Evolutionary conservation across 2,329 filamentous ascomycete genomes (phyloP).

Genomic region (Apiospora kogelbergensis): DNA sequence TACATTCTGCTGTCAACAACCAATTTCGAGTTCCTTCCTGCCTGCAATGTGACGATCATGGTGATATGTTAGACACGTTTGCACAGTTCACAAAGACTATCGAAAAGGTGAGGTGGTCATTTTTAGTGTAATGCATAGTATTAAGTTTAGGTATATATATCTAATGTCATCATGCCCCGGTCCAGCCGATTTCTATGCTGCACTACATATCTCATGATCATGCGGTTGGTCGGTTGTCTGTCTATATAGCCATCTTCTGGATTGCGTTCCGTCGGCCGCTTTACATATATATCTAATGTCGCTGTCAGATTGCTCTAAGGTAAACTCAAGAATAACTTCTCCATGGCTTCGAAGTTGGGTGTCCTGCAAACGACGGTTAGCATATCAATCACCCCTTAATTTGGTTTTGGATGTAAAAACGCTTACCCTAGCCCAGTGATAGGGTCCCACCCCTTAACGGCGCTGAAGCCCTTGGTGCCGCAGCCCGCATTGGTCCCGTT

Average conservation of each 20-base stretch:
- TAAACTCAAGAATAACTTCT: constrained; percentile 14
- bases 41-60: background rate
- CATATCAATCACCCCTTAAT: no score
- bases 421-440: constrained; percentile 30
- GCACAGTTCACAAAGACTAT: background rate
- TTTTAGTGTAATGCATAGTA: background rate
- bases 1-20: background rate
- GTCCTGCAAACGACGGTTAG: constrained; percentile 6
- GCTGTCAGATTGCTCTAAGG: background rate
- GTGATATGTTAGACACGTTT: background rate
- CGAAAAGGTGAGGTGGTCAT: background rate
- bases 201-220: background rate
- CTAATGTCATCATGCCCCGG: background rate
- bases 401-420: background rate
- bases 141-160: constrained; percentile 4
- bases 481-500: constrained; percentile 29
- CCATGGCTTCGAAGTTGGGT: constrained; percentile 16
- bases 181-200: background rate
- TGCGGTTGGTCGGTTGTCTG: background rate
- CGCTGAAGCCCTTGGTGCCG: constrained; percentile 27
- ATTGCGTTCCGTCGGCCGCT: background rate
- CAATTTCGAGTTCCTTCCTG: no score
- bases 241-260: background rate
- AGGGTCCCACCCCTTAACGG: constrained; percentile 32
- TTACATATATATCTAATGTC: background rate